Base-by-base conservation (phyloP, 2,329 filamentous ascomycete genomes). In the Pleoardoris graminearum region DNA sequence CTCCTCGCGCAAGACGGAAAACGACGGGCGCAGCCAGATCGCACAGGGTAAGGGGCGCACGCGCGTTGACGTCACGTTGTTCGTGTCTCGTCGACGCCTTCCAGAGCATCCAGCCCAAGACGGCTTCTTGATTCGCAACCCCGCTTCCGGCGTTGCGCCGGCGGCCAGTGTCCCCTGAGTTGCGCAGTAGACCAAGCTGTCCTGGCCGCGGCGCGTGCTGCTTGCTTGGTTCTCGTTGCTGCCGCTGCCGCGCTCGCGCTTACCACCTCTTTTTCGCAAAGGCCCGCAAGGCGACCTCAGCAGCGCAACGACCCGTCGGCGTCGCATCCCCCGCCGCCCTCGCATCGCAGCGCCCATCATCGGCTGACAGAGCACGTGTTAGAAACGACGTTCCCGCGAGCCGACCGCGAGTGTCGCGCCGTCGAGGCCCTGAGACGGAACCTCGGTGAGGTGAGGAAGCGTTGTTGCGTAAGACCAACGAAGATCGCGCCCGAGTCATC, bases 391-490 rank as follows among this genome's bases (percentile, higher is more conserved):
- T 27, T 30, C 36, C 21, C 23, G 41, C 16, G 36, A 47, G 12
- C 14, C 42, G 27, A 12, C 19, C 33, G 36, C 42, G 27, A 25
- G 7, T 12, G 33, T 42, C 37, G 27, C 36, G 23, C 44, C 38
- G 27, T 47, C 14, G 30, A 38, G 11, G 23, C 17, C 32, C 41
- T n/a, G 25, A 44, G 22, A 30, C 48, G 22, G 10, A 6, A 21
- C 32, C 22, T 42, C 11, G 48, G 25, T 41, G 32, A 45, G 30
- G 48, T 38, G 48, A 45, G 33, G 45, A 51, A 49, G 47, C 27
- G 35, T 32, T 35, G 48, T 39, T 50, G 39, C 33, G 42, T 23
- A 19, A 33, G 25, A 39, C 27, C 38, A 29, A 49, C 38, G 23
- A 38, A 37, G 23, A 46, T 45, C 35, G 44, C 39, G 8, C 48